Evolutionary conservation across 1,284 basidiomycete species (phyloP), one percentile per base, ranked within the genome.

Genomic region (Baeospora myosura): DNA sequence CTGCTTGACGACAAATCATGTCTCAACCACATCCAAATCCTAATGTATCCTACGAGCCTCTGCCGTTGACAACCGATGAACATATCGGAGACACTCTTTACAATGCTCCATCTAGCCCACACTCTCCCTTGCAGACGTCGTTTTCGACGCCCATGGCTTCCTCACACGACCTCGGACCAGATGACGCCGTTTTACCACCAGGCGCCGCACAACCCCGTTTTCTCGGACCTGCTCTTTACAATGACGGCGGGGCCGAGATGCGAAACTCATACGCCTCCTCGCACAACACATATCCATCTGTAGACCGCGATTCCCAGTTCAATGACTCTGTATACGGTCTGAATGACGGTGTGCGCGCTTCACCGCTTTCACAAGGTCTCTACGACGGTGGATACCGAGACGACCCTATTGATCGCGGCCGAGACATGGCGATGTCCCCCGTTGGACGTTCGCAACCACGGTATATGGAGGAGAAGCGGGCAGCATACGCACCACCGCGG

Each of bases 191-290:
- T 64, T 65, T 3, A 61, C n/a, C 18, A 62, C 55, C 34, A 48
- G 66, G 62, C 29, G 58, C 65, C 32, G 57, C 63, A 21, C 64
- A 65, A 50, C 68, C 74, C 41, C 64, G 71, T 43, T 69, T 81
- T 56, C 57, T 80, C 41, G 75, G 71, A 49, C 49, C 71, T 31
- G 61, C 71, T 42, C 52, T 71, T 38, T 68, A 69, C 52, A 56
- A 71, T 49, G 67, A 72, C 33, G 62, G 62, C 25, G 59, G 54
- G 17, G 57, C 59, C 8, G 56, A 57, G 35, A 52, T 63, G 12
- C 75, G 82, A 42, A 64, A 78, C 42, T 86, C 84, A 2, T 68
- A 73, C 47, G 65, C 72, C 4, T 81, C 79, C 12, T 74, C 73
- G 3, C 66, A 73, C 30, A 58, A 65, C 40, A 71, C 73, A 4